Conservation (phyloP, 805 yeast genomes). For the Yarrowia sp. region DNA sequence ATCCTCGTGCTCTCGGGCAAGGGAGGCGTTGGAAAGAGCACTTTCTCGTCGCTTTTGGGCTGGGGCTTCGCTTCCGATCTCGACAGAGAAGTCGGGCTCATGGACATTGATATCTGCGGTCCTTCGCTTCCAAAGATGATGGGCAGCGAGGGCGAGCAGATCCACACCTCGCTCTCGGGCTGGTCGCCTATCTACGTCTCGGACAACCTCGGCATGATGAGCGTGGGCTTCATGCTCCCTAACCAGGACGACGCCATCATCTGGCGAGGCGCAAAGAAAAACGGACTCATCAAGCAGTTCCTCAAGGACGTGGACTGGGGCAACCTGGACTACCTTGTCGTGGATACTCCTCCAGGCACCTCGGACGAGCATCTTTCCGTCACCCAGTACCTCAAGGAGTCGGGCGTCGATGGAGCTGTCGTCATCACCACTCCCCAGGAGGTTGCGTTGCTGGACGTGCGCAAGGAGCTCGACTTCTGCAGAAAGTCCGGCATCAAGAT, state of each 20-base stretch:
- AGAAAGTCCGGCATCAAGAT: slow-evolving; percentile 82
- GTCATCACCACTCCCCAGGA: slow-evolving; percentile 97
- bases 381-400: slow-evolving; percentile 79
- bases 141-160: slow-evolving; percentile 81
- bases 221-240: slow-evolving; percentile 92
- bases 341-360: slow-evolving; percentile 99
- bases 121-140: slow-evolving; percentile 95
- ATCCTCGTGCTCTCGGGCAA: slow-evolving; percentile 62
- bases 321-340: slow-evolving; percentile 68
- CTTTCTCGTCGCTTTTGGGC: slow-evolving; percentile 91
- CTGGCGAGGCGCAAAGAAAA: slow-evolving; percentile 97
- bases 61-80: slow-evolving; percentile 86
- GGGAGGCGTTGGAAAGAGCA: slow-evolving; percentile 96
- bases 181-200: slow-evolving; percentile 97
- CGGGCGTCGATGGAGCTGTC: slow-evolving; percentile 93
- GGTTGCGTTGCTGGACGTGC: slow-evolving; percentile 88
- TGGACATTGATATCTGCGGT: slow-evolving; percentile 97
- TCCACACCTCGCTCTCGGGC: slow-evolving; percentile 87
- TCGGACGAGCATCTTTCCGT: slow-evolving; percentile 95
- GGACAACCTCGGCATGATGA: slow-evolving; percentile 92
- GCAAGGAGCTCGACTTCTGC: slow-evolving; percentile 95
- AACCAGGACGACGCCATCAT: slow-evolving; percentile 89
- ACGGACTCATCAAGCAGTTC: slow-evolving; percentile 88
- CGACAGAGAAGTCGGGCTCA: slow-evolving; percentile 84
- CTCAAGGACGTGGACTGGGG: slow-evolving; percentile 97